phyloP scores from a whole-genome alignment of 768 basidiomycete genomes.

The Calocera cornea region DNA sequence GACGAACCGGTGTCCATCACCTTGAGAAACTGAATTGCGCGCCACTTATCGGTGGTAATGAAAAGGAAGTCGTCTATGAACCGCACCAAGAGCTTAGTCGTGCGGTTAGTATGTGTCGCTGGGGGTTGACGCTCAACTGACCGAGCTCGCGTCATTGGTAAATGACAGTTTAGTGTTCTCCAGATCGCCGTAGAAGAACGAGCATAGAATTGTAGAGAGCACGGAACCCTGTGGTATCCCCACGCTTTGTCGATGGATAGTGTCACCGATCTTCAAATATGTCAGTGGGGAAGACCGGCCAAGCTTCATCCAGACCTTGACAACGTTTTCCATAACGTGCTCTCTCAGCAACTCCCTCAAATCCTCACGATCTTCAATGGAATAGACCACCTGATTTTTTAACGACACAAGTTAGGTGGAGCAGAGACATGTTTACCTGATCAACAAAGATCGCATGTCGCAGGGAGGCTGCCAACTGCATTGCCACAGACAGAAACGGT shows the following conservation, averaged over 20 bases:
- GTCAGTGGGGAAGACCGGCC: not conserved
- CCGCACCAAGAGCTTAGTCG: conserved; percentile 56
- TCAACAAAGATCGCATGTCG: conserved; percentile 77
- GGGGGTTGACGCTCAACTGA: conserved; percentile 27
- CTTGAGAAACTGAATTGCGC: conserved; percentile 55
- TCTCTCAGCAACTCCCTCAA: conserved; percentile 67
- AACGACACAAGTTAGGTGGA: not conserved
- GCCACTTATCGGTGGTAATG: conserved; percentile 49
- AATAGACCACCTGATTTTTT: conserved; percentile 37
- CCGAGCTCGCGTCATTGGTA: conserved; percentile 44
- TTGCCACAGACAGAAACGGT: conserved; percentile 58
- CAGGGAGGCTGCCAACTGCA: conserved; percentile 48
- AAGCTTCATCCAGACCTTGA: conserved; percentile 44
- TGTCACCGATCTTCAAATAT: conserved; percentile 52
- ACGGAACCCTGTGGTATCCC: conserved; percentile 97
- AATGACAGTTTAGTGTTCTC: conserved; percentile 45
- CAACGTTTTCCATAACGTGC: conserved; percentile 84
- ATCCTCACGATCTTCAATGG: conserved; percentile 38
- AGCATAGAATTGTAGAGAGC: conserved; percentile 86
- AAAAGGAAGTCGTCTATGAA: conserved; percentile 93
- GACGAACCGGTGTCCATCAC: conserved; percentile 57
- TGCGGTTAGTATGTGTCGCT: not conserved
- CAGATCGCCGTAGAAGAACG: conserved; percentile 87
- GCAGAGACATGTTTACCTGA: conserved; percentile 35
- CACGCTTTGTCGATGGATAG: conserved; percentile 74